phyloP scores from a whole-genome alignment of 2,329 filamentous ascomycete species.

The Nigrospora osmanthi region DNA sequence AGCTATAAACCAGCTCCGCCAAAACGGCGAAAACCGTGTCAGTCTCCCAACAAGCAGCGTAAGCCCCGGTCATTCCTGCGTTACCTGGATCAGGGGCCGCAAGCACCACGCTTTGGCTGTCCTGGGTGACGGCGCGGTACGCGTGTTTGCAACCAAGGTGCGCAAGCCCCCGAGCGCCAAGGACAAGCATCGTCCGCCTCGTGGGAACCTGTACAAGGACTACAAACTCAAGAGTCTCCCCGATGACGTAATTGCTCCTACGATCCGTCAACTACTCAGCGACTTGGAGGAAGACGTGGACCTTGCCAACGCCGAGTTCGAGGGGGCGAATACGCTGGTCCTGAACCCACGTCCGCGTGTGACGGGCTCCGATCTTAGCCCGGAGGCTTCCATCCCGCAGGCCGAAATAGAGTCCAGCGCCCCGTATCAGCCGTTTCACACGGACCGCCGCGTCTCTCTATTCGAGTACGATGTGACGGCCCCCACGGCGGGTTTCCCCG shows the following conservation, averaged over 20 bases:
- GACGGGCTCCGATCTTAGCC: conserved; percentile 31
- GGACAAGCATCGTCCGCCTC: conserved; percentile 42
- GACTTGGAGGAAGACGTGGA: conserved; percentile 50
- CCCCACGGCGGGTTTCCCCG: conserved; percentile 17
- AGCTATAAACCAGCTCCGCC: conserved; percentile 61
- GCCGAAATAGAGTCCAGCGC: conserved; percentile 94
- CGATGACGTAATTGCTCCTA: conserved; percentile 48
- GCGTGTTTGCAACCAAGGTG: conserved; percentile 54
- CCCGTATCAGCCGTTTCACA: conserved; percentile 93
- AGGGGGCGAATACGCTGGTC: conserved; percentile 46
- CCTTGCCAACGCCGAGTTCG: conserved; percentile 42
- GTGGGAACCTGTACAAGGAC: conserved; percentile 55
- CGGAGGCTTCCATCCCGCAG: conserved; percentile 59
- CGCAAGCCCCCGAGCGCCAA: conserved; percentile 46
- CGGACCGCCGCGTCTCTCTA: conserved; percentile 75
- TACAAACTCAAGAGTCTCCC: conserved; percentile 58
- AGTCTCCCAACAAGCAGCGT: conserved; percentile 53
- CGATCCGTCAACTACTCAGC: conserved; percentile 47
- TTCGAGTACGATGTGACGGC: conserved; percentile 48
- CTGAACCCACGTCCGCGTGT: conserved; percentile 33
- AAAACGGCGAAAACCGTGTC: conserved; percentile 68
- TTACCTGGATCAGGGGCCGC: conserved; percentile 57
- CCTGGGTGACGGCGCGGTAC: conserved; percentile 57
- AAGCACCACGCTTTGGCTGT: conserved; percentile 57
- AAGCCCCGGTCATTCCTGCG: conserved; percentile 49